Evolutionary conservation across 1,284 basidiomycete genomes (phyloP), one percentile per base, ranked within the genome.

Genomic region (Violaceomyces palustris): DNA sequence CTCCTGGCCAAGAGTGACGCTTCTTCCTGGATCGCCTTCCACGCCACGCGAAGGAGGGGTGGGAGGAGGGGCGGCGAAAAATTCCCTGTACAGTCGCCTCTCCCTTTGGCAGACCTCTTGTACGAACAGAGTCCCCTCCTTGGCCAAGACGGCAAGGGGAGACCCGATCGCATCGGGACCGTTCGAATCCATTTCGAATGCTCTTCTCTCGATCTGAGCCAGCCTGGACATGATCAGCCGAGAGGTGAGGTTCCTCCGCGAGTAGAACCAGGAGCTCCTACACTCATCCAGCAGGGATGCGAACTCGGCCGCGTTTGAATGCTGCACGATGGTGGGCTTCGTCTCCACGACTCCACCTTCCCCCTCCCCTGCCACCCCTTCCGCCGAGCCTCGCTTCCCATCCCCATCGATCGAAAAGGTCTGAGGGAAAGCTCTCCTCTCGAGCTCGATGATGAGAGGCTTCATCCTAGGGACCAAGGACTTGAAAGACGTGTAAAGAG

Each of bases 271-370:
- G n/a, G 64, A 57, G 3, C 33, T 19, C 7, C 45, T 43, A 34
- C 57, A 62, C 29, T 67, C 64, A n/a, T 50, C 41, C 5, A 67
- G 48, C 22, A 62, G 29, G 2, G 62, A 51, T 9, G 48, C 42
- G 29, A 56, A 64, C 28, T 67, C 64, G 27, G 55, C 45, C 10
- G 62, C 50, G 3, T 50, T 56, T 7, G 46, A 50, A 11, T n/a
- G n/a, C n/a, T n/a, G n/a, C n/a, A n/a, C n/a, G n/a, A 42, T 25
- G 27, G 14, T 14, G 14, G 15, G 5, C 25, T 31, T 23, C 22
- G 18, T 23, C 24, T 15, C 18, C 22, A 4, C 21, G 23, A 12
- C 10, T 15, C 12, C 36, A 11, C 19, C 36, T 6, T 35, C 33
- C 6, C 19, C 24, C 33, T 23, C 33, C 12, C 8, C 17, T 18